Percentiles rank a stretch among this genome's conserved stretches.
Conservation (phyloP, 208 protist genomes). For the Jaenimonas drosophilae region DNA sequence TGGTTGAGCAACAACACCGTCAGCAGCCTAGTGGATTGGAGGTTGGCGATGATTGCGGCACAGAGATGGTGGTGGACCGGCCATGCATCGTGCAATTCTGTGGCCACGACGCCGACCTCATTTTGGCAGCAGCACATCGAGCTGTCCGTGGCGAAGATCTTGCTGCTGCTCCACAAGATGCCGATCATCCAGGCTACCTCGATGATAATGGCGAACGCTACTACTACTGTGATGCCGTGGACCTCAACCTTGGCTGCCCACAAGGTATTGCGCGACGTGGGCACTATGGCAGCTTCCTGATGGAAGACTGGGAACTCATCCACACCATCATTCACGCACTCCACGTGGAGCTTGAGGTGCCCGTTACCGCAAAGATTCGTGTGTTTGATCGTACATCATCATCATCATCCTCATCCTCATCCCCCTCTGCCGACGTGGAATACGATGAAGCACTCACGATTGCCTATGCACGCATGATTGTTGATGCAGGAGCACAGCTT, state of each 20-base stretch:
- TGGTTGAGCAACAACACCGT: constrained; percentile 8
- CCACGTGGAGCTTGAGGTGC: constrained; percentile 74
- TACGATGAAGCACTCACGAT: constrained; percentile 73
- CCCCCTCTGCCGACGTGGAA: background rate
- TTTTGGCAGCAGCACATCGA: constrained; percentile 45
- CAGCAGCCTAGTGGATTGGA: background rate
- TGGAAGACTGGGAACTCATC: constrained; percentile 80
- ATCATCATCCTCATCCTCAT: background rate
- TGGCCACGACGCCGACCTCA: constrained; percentile 44
- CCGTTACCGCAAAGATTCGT: constrained; percentile 90
- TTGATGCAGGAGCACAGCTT: constrained; percentile 69
- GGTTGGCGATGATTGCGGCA: background rate
- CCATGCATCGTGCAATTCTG: constrained; percentile 88
- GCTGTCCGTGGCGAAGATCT: constrained; percentile 41
- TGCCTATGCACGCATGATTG: constrained; percentile 78
- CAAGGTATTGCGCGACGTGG: constrained; percentile 88
- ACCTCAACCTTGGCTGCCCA: constrained; percentile 90
- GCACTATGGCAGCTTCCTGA: constrained; percentile 88
- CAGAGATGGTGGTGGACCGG: constrained; percentile 31
- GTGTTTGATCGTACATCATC: constrained; percentile 44
- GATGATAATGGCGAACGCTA: background rate
- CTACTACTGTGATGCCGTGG: constrained; percentile 77
- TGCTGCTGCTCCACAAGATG: too few species aligned
- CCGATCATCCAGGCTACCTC: too few species aligned
- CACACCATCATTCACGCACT: constrained; percentile 79